Evolutionary conservation across 2,329 filamentous ascomycete genomes (phyloP), one percentile per base, ranked within the genome.

Genomic region (Hymenoscyphus repandus): DNA sequence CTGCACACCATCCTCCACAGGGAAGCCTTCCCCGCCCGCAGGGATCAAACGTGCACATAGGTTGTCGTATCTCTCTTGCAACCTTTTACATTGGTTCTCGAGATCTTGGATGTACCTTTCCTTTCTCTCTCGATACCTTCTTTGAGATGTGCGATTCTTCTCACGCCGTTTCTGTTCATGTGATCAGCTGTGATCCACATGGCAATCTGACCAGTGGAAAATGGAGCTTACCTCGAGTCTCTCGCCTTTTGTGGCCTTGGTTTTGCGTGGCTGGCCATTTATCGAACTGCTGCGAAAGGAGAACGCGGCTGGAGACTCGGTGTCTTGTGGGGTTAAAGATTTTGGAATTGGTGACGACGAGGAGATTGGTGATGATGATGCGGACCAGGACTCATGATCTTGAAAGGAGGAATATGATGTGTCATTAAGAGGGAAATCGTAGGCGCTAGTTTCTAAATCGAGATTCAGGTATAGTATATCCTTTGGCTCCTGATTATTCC

Each of bases 101-200:
- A 54, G 45, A 20, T 54, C 49, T 30, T 51, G 48, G 22, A 51
- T 54, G 33, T 54, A 54, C 38, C 51, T 49, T 34, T 54, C 52
- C 20, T 54, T 54, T 31, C 52, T 38, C 34, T 50, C 52, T 7
- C 52, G 40, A 36, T 51, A 54, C 12, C 42, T 38, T n/a, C 52
- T 39, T 38, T 54, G 52, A 18, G 52, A 54, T 30, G 48, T 50
- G n/a, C 52, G 49, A 40, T 54, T 54, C 38, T 54, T 51, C 38
- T 54, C 52, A 18, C 52, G 49, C 12, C 52, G 52, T 40, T 49
- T 46, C 47, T 53, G 13, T 17, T 13, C 6, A 6, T 9, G 6
- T 45, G 18, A 45, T 12, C 17, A 39, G 15, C 22, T 45, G 18
- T 12, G 3, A 5, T 49, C 4, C 18, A 39, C 6, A n/a, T 12